Percentiles rank a stretch among this genome's conserved stretches.
Conservation (phyloP, 2,329 filamentous ascomycete genomes). For the Ophiostoma pallidulum region DNA sequence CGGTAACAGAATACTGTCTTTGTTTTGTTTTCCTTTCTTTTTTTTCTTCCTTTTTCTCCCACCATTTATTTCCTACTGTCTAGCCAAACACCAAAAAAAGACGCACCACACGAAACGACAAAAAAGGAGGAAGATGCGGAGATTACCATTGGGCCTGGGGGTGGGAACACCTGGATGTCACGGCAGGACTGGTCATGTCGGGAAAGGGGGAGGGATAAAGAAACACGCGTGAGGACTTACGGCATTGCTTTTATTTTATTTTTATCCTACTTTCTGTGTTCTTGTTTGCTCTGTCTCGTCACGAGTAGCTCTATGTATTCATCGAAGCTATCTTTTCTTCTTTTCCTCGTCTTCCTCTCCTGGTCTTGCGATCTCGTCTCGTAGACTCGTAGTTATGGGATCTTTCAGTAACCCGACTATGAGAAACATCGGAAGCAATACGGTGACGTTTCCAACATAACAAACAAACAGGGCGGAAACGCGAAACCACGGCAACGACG, state of each 20-base stretch:
- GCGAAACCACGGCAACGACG: no score
- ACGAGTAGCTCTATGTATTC: neutral
- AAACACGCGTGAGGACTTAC: slow-evolving; percentile 14
- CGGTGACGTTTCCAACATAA: no score
- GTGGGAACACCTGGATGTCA: neutral
- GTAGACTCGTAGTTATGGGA: no score
- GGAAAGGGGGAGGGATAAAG: neutral
- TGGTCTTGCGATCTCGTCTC: no score
- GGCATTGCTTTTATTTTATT: slow-evolving; percentile 12
- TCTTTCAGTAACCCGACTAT: no score
- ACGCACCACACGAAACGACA: neutral
- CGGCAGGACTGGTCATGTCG: slow-evolving; percentile 3
- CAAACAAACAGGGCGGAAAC: no score
- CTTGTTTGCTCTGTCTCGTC: neutral
- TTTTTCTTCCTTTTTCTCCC: neutral
- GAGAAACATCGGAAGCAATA: no score
- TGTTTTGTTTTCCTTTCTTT: neutral
- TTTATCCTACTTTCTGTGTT: slow-evolving; percentile 11
- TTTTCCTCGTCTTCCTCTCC: no score
- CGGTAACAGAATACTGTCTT: no score
- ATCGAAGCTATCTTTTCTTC: no score
- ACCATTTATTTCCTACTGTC: neutral
- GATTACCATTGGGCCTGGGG: no score
- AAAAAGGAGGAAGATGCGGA: neutral
- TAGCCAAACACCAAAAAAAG: neutral